Percentiles rank a stretch among this genome's conserved stretches.
These are phyloP conservation scores for Dalbergia cultrata DNA, from an alignment of 306 rosid species.

Conservation along the genomic window DNA sequence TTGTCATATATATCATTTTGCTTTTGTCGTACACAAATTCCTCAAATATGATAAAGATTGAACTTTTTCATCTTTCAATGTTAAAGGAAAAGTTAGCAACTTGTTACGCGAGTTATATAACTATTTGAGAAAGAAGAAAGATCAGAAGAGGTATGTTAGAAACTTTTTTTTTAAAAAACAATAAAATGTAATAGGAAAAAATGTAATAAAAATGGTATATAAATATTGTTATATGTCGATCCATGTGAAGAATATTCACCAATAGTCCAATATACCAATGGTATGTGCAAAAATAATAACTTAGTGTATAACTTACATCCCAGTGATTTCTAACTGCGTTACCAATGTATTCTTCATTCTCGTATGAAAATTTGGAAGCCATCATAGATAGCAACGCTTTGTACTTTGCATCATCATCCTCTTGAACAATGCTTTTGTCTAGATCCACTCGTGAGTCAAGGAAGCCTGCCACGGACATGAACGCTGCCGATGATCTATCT, in stretches of 20 bases:
- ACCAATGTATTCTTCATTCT: slow-evolving; percentile 44
- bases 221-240: neutral
- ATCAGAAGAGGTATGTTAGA: neutral
- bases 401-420: slow-evolving; percentile 34
- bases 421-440: slow-evolving; percentile 24
- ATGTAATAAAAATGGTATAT: too few species aligned
- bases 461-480: slow-evolving; percentile 24
- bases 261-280: neutral
- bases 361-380: slow-evolving; percentile 61
- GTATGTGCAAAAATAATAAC: neutral
- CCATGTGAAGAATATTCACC: neutral
- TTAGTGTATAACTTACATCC: slow-evolving; percentile 49
- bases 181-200: too few species aligned
- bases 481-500: slow-evolving; percentile 45
- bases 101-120: too few species aligned
- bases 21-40: neutral
- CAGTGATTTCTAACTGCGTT: slow-evolving; percentile 45
- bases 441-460: slow-evolving; percentile 54
- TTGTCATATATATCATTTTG: neutral
- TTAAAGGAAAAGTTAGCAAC: too few species aligned
- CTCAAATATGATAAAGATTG: neutral
- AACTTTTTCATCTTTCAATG: neutral
- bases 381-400: slow-evolving; percentile 50
- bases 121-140: neutral
- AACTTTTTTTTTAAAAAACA: too few species aligned